These are phyloP conservation scores for Juncus inflexus DNA, from an alignment of 176 grass and related monocot species.

Conservation along the genomic window DNA sequence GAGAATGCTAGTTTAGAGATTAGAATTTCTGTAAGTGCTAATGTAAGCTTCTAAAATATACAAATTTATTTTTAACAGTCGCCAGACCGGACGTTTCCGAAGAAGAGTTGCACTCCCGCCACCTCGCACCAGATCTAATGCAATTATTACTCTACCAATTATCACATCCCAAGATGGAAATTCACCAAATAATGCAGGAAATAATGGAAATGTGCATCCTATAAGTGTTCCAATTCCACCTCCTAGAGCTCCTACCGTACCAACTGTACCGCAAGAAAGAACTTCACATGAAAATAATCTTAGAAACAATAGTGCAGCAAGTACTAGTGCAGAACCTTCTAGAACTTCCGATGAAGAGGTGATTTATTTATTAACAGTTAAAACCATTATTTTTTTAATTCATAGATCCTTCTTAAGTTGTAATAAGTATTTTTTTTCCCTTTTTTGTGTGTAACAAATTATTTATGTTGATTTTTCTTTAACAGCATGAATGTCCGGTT, in stretches of 20 bases:
- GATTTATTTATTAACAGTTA: background rate
- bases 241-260: no score
- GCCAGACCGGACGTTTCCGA: background rate
- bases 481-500: constrained; percentile 18
- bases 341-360: constrained; percentile 11
- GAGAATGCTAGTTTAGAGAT: no score
- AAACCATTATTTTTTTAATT: background rate
- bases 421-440: background rate
- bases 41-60: no score
- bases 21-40: no score
- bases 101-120: constrained; percentile 6
- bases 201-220: no score
- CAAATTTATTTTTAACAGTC: constrained; percentile 4
- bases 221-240: no score
- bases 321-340: constrained; percentile 11
- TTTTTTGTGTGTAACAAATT: no score
- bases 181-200: background rate
- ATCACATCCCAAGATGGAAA: background rate
- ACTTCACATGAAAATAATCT: background rate
- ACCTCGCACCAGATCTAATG: background rate
- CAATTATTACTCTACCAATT: background rate
- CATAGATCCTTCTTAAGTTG: background rate
- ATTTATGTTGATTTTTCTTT: background rate
- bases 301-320: background rate
- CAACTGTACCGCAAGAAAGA: no score